Conservation (phyloP, 2,329 filamentous ascomycete species). For the Epichloe gansuensis region DNA sequence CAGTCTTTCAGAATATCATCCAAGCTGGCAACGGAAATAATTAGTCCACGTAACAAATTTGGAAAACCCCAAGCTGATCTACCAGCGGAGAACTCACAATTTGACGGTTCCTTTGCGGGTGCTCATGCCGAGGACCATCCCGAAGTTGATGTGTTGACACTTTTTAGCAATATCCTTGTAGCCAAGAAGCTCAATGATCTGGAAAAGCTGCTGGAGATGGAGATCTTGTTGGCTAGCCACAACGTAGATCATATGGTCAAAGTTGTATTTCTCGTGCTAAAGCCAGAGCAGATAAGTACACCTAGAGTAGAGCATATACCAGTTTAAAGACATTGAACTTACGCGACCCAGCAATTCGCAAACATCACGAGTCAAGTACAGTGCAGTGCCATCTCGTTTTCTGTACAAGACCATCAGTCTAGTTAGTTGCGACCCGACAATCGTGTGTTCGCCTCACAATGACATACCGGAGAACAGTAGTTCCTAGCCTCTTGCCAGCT, state of each 20-base stretch:
- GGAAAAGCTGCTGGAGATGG: slow-evolving; percentile 58
- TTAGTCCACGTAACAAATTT: not conserved
- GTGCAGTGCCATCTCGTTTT: slow-evolving; percentile 61
- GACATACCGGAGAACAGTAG: slow-evolving; percentile 48
- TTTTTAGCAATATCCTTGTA: slow-evolving; percentile 53
- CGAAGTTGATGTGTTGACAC: slow-evolving; percentile 66
- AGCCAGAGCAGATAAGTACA: not conserved
- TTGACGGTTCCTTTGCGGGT: slow-evolving; percentile 63
- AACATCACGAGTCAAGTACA: slow-evolving; percentile 69
- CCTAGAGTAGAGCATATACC: not conserved
- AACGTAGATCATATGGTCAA: slow-evolving; percentile 72
- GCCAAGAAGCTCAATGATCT: slow-evolving; percentile 61
- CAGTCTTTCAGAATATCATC: slow-evolving; percentile 40
- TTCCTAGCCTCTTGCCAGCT: slow-evolving; percentile 55
- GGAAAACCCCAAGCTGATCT: slow-evolving; percentile 4
- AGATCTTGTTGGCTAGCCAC: slow-evolving; percentile 59
- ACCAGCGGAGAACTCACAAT: slow-evolving; percentile 27
- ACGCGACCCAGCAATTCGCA: slow-evolving; percentile 55
- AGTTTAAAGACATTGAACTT: not conserved
- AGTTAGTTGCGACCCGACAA: not conserved
- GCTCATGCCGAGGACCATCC: slow-evolving; percentile 57
- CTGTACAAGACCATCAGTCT: slow-evolving; percentile 3
- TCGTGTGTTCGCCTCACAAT: too few species aligned
- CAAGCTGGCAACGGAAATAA: not conserved
- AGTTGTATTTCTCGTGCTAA: slow-evolving; percentile 43